Base-by-base conservation (phyloP, 163 green algal species). In the Prototheca stagnorum region DNA sequence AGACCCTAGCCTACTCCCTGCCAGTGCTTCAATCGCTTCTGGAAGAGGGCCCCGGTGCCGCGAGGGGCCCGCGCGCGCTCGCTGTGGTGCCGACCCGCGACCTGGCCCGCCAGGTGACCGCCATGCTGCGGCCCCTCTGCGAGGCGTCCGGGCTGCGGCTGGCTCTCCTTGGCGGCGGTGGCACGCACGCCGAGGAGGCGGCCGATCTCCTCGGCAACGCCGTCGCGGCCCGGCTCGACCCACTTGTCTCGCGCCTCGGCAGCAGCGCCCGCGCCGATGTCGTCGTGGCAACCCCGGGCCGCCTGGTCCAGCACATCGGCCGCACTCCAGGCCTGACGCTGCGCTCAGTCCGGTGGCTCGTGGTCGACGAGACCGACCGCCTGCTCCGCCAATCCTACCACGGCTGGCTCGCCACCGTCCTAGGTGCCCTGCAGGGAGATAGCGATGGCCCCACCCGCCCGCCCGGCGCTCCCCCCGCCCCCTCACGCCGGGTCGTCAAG, bases 1-100 rank as follows among this genome's bases (percentile, higher is more conserved):
- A 96, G 64, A 96, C 88, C 4, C 61, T 94, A 19, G 73, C 84
- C 2, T 96, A 95, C 57, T 61, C 57, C 1, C 72, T 96, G 44
- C 87, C 87, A 0, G 21, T 95, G 11, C 27, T 92, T 3, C 79
- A 91, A 33, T 62, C 49, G 21, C 40, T 47, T n/a, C n/a, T n/a
- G n/a, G n/a, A n/a, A n/a, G n/a, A n/a, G 22, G 22, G 22, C 17
- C n/a, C 6, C 19, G 34, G 34, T 1, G 17, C 14, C 9, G 27
- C 19, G 49, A 39, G 35, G 2, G 35, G 36, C 9, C 61, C 94
- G 21, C 66, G 70, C 3, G 82, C 62, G 2, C 61, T 97, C 2
- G 69, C 88, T 5, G 73, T 96, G 26, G 60, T 95, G 33, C 88
- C 88, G 9, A 97, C 87, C 0, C 62, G 82, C 0, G 86, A 92